These are phyloP conservation scores for Alternaria ethzedia DNA, from an alignment of 2,329 filamentous ascomycete species.

Conservation along the genomic window DNA sequence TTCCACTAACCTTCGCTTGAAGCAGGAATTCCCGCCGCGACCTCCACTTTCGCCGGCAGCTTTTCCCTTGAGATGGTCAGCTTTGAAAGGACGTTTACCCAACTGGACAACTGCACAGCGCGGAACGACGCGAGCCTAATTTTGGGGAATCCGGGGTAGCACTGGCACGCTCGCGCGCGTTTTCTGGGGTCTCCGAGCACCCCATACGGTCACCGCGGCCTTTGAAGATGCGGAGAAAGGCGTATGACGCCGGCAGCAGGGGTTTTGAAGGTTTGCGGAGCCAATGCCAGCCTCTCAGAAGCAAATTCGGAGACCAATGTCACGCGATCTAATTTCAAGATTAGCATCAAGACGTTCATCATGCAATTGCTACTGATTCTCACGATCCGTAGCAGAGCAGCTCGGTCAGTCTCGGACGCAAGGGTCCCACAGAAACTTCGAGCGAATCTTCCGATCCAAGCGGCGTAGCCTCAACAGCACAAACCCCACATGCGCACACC, in stretches of 20 bases:
- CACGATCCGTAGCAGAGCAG: slow-evolving; percentile 8
- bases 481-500: slow-evolving; percentile 4
- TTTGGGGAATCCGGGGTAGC: slow-evolving; percentile 29
- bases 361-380: background rate
- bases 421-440: slow-evolving; percentile 23
- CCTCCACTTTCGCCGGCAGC: slow-evolving; percentile 2
- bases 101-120: slow-evolving; percentile 14
- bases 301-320: slow-evolving; percentile 1
- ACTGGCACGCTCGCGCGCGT: slow-evolving; percentile 1
- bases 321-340: background rate
- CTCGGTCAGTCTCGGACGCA: slow-evolving; percentile 19
- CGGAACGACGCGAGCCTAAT: slow-evolving; percentile 29
- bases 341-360: background rate
- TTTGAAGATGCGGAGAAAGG: slow-evolving; percentile 2
- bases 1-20: background rate
- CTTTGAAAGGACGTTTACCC: slow-evolving; percentile 9
- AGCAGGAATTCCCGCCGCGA: slow-evolving; percentile 19
- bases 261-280: background rate
- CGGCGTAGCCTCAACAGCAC: slow-evolving; percentile 7
- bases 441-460: slow-evolving; percentile 15
- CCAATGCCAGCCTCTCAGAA: background rate
- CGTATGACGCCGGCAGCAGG: background rate
- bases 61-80: slow-evolving; percentile 8
- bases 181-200: slow-evolving; percentile 18
- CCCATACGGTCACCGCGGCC: slow-evolving; percentile 13